A percentile compares a stretch with the other conserved stretches of the same genome.
These are phyloP conservation scores for Amaranthus palmeri DNA, from an alignment of 148 eudicot genomes.

Conservation along the genomic window DNA sequence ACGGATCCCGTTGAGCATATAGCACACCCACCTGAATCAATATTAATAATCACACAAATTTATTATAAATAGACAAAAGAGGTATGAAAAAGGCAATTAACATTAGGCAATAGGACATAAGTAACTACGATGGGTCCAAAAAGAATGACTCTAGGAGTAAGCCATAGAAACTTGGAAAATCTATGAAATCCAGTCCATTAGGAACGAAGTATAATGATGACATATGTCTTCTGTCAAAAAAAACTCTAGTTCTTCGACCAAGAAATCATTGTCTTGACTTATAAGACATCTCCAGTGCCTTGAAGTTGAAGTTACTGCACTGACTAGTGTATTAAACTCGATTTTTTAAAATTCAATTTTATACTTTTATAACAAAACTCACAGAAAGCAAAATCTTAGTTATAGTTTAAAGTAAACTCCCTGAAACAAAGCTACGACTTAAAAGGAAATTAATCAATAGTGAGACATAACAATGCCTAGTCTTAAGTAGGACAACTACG, in stretches of 20 bases:
- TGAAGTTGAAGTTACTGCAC: background rate
- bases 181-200: background rate
- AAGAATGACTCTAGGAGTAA: background rate
- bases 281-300: background rate
- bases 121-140: background rate
- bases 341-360: no score
- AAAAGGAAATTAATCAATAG: no score
- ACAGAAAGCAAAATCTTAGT: no score
- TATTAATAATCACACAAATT: conserved; percentile 11
- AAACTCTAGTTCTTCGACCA: background rate
- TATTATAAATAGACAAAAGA: background rate
- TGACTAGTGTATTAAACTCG: background rate
- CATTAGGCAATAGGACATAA: background rate
- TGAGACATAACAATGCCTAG: no score
- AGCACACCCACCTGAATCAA: conserved; percentile 74
- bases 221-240: background rate
- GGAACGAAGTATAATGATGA: background rate
- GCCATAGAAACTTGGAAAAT: background rate
- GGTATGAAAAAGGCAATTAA: background rate
- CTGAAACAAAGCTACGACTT: no score
- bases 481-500: no score
- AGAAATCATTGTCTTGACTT: no score
- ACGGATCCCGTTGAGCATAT: conserved; percentile 84
- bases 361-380: no score
- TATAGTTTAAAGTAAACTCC: no score